A percentile compares a stretch with the other conserved stretches of the same genome.
phyloP scores from a whole-genome alignment of 2,329 filamentous ascomycete genomes.

The Alternaria dauci region DNA sequence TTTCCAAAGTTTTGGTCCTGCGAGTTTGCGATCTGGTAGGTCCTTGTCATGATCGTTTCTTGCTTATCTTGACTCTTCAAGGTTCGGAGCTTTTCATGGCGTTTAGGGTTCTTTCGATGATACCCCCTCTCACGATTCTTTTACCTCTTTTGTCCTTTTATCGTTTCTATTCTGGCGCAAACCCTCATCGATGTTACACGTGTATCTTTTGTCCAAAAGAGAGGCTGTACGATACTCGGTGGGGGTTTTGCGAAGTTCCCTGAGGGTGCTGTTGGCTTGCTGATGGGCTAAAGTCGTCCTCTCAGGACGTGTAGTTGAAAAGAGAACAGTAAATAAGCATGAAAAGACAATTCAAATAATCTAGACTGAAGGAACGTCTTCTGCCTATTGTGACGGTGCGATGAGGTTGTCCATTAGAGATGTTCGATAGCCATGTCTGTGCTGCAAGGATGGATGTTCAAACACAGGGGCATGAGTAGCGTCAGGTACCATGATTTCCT shows the following conservation, averaged over 20 bases:
- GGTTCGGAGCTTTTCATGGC: conserved; percentile 19
- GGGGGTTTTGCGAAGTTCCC: not conserved
- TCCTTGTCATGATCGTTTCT: conserved; percentile 16
- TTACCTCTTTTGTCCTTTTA: conserved; percentile 18
- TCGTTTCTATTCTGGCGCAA: conserved; percentile 4
- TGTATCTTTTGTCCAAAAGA: not conserved
- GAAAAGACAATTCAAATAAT: conserved; percentile 23
- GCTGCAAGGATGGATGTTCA: not conserved
- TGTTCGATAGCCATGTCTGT: not conserved
- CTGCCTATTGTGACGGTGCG: not conserved
- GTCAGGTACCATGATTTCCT: conserved; percentile 2
- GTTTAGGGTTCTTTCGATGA: conserved; percentile 33
- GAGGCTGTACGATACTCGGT: not conserved
- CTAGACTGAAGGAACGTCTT: not conserved
- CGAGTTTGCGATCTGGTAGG: conserved; percentile 27
- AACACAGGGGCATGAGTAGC: not conserved
- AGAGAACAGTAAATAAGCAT: conserved; percentile 22
- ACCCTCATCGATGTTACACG: not conserved
- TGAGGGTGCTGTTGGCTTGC: conserved; percentile 11
- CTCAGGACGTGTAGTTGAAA: conserved; percentile 9
- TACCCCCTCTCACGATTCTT: conserved; percentile 33
- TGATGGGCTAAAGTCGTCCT: conserved; percentile 12
- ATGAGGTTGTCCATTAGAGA: not conserved
- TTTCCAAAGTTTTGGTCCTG: conserved; percentile 20
- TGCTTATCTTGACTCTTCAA: conserved; percentile 24